Base-by-base conservation (phyloP, 176 grass and related monocot species). In the Oryza officinalis region DNA sequence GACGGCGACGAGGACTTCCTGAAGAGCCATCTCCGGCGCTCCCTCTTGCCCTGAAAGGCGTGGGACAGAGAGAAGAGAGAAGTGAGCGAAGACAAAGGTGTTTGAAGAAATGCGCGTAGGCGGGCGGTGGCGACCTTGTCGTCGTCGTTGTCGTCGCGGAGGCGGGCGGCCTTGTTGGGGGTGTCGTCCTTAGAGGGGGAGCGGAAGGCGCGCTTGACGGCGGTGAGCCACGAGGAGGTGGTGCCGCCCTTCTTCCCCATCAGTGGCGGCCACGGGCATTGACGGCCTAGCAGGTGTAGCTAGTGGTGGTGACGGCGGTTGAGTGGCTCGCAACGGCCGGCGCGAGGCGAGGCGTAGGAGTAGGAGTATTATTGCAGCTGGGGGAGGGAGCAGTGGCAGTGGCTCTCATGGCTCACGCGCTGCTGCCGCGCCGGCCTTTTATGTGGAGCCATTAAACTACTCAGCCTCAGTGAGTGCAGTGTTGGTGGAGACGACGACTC, bases 181-280 rank as follows among this genome's bases (percentile, higher is more conserved):
- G 75, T 69, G 23, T 94, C 88, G n/a, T 98, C 96, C 82, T 95
- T 98, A 69, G 96, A 95, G 4, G 96, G 93, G 20, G 96, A 98
- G 65, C 96, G 84, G 77, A 98, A 95, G 38, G 96, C 96, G 25
- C 96, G 79, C 85, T 95, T 98, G 73, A 98, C 96, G 47, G 93
- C 96, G 65, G 96, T 95, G 83, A 98, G 86, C 96, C 96, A 98
- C 7, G 96, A 98, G 40, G 89, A 83, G 40, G 91, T 83, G 40
- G 91, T 81, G 28, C 87, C 89, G 77, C 87, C 85, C 86, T 98
- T 98, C 93, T 95, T 98, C 11, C 93, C 96, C 96, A 98, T 97
- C 27, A 27, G 32, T 1, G 26, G 44, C 11, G 43, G 28, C 59
- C 70, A 25, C 30, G 73, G 6, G 88, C 83, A 90, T 81, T 1